phyloP scores from a whole-genome alignment of 768 basidiomycete species.

The Melanogaster broomeanus region DNA sequence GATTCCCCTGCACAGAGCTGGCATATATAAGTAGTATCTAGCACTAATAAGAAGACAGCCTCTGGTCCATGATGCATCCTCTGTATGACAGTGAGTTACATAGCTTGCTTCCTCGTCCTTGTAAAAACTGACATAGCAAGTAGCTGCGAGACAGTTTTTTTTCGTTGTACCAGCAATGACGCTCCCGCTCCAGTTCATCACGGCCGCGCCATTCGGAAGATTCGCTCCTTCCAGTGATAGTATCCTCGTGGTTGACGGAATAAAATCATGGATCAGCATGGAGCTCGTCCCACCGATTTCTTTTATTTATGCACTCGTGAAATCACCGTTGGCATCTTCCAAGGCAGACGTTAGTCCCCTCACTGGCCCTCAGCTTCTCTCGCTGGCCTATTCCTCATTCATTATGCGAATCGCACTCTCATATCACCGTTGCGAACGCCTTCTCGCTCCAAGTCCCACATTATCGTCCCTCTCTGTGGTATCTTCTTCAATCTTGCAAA shows the following conservation, averaged over 20 bases:
- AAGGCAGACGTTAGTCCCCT: slow-evolving; percentile 29
- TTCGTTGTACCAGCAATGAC: slow-evolving; percentile 43
- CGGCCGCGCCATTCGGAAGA: slow-evolving; percentile 82
- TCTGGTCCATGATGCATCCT: too few relatives aligned
- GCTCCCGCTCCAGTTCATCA: slow-evolving; percentile 40
- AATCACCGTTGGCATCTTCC: too few relatives aligned
- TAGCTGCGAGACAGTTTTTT: too few relatives aligned
- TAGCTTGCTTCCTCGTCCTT: too few relatives aligned
- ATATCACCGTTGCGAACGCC: slow-evolving; percentile 82
- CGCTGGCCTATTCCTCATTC: slow-evolving; percentile 59
- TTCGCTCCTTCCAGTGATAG: slow-evolving; percentile 54
- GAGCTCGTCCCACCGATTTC: slow-evolving; percentile 62
- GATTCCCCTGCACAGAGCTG: too few relatives aligned
- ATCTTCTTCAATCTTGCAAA: slow-evolving; percentile 72
- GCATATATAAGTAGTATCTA: too few relatives aligned
- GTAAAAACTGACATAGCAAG: too few relatives aligned
- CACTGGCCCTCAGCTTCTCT: slow-evolving; percentile 51
- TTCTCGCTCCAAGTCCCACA: slow-evolving; percentile 72
- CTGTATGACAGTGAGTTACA: too few relatives aligned
- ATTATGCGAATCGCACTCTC: slow-evolving; percentile 84
- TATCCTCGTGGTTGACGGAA: slow-evolving; percentile 58
- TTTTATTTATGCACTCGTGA: slow-evolving; percentile 53
- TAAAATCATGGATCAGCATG: slow-evolving; percentile 76
- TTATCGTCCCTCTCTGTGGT: slow-evolving; percentile 58
- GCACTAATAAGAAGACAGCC: too few relatives aligned